A percentile compares a stretch with the other conserved stretches of the same genome.
These are phyloP conservation scores for Gillenia trifoliata DNA, from an alignment of 306 rosid species.

Conservation along the genomic window DNA sequence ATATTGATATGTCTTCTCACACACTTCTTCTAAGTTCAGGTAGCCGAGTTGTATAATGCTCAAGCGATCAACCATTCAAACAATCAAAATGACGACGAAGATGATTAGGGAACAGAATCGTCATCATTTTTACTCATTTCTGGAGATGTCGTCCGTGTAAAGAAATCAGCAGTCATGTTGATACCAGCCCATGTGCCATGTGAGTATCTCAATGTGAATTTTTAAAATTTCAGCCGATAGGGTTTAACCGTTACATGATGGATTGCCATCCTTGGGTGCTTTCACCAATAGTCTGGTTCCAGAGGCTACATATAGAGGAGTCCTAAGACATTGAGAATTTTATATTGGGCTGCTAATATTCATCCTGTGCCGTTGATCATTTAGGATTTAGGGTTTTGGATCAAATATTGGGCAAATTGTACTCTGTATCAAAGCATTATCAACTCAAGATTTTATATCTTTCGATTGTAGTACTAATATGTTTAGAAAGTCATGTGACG, in stretches of 20 bases:
- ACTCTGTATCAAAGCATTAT: no score
- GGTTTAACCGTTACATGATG: not conserved
- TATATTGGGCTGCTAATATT: not conserved
- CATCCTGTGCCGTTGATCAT: not conserved
- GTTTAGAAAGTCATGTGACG: no score
- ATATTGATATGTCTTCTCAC: not conserved
- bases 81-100: slow-evolving; percentile 59
- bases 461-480: no score
- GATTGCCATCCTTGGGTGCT: not conserved
- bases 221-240: not conserved
- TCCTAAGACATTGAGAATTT: not conserved
- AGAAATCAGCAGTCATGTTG: slow-evolving; percentile 8
- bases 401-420: no score
- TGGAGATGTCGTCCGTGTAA: slow-evolving; percentile 14
- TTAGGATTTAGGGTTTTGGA: not conserved
- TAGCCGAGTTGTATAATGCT: slow-evolving; percentile 83
- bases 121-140: not conserved
- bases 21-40: slow-evolving; percentile 35
- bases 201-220: not conserved
- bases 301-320: not conserved
- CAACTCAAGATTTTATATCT: no score
- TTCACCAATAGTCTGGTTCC: not conserved
- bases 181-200: not conserved
- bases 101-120: slow-evolving; percentile 40
- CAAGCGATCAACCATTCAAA: slow-evolving; percentile 57